Base-by-base conservation (phyloP, 2,329 filamentous ascomycete genomes). In the Pseudophaeomoniella oleicola region DNA sequence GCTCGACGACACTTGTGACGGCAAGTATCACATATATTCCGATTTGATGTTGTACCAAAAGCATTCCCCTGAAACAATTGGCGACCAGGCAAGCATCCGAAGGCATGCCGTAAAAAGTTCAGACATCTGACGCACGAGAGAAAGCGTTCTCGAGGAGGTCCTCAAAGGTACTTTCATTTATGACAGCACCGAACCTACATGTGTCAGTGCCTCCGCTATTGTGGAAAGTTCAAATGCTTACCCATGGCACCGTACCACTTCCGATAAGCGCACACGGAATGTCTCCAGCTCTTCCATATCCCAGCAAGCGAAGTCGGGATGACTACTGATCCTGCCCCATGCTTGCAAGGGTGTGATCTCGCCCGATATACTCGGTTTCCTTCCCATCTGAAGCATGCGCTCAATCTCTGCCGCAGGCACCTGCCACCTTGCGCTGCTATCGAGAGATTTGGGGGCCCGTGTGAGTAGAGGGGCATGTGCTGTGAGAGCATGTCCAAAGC, bases 291-390 rank as follows among this genome's bases (percentile, higher is more conserved):
- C 42, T 6, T 48, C 41, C 10, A 51, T 35, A 30, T 55, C 49
- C 3, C 61, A 38, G 1, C 42, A 44, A 2, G 46, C 43, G 18
- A 60, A 60, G 1, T 49, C 43, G 0, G 56, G 55, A 35, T 53
- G 51, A 3, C 39, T 35, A 4, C 53, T 52, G 14, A 63, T 49
- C 15, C 47, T 39, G 32, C 53, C 48, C 59, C 59, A 62, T 2
- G 55, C 56, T 37, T 62, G 57, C 5, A 59, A 48, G 0, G 58
- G 58, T 3, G 59, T 62, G 34, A 62, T 46, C 39, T 61, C 58
- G 6, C 51, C 54, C 9, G 44, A 44, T 5, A 52, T 42, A 15
- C 45, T 41, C 10, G 52, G 39, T 4, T 44, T 41, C 4, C 44
- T 40, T 16, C 47, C 43, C 13, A 48, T 38, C 18, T 50, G 44